phyloP scores from a whole-genome alignment of 257 asterid species.

The Rauvolfia tetraphylla region DNA sequence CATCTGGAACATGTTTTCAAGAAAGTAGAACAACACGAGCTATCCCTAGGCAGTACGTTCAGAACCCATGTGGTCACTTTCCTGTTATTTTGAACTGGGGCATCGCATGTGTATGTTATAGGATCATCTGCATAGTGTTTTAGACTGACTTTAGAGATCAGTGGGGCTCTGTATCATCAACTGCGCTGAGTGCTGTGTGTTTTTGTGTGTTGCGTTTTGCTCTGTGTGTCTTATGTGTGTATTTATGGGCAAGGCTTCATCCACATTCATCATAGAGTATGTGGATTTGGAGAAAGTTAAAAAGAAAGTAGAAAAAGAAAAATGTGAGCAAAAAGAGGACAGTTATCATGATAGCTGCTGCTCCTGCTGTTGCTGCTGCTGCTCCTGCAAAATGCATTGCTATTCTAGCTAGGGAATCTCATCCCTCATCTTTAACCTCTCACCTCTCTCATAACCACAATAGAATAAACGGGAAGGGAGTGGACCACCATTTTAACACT shows the following conservation, averaged over 20 bases:
- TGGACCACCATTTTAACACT: background rate
- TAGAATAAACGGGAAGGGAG: background rate
- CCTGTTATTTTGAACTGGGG: conserved; percentile 1
- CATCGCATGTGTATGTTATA: background rate
- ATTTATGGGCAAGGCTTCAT: background rate
- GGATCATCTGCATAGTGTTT: conserved; percentile 5
- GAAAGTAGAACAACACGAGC: conserved; percentile 6
- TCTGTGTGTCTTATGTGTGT: background rate
- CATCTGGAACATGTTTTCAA: conserved; percentile 11
- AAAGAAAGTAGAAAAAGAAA: background rate
- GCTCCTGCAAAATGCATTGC: conserved; percentile 10
- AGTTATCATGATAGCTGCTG: conserved; percentile 7
- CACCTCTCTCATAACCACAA: conserved; percentile 1
- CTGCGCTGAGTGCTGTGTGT: background rate
- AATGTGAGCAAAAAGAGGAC: conserved; percentile 10
- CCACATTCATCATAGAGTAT: background rate
- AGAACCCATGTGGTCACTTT: conserved; percentile 12
- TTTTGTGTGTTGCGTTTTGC: too few species aligned
- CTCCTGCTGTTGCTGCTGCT: conserved; percentile 4
- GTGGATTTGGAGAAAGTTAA: conserved; percentile 1
- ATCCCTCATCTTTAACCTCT: background rate
- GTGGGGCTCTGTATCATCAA: background rate
- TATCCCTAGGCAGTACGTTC: conserved; percentile 12
- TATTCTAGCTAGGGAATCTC: conserved; percentile 10
- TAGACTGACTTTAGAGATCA: background rate